Evolutionary conservation across 768 basidiomycete genomes (phyloP).

Genomic region (Daedaleopsis sinensis): DNA sequence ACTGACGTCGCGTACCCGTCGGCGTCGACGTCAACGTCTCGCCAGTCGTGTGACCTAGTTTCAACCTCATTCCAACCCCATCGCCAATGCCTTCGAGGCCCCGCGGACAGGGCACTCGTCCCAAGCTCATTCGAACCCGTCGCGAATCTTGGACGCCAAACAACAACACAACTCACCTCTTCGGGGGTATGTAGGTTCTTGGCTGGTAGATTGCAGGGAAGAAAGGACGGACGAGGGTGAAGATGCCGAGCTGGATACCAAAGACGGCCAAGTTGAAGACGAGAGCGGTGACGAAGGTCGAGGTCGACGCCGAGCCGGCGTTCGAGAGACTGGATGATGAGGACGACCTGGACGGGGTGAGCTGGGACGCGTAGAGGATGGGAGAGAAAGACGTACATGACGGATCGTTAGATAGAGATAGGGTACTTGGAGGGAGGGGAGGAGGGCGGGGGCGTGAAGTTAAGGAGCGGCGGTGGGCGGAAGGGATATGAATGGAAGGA

Average conservation of each 20-base stretch:
- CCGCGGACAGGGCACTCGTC: too few species aligned
- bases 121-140: not conserved
- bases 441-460: not conserved
- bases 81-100: too few species aligned
- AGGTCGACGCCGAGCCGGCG: conserved; percentile 66
- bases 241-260: conserved; percentile 67
- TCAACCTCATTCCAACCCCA: too few species aligned
- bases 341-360: not conserved
- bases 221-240: conserved; percentile 81
- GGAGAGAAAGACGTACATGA: conserved; percentile 11
- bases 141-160: not conserved
- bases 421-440: not conserved
- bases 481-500: not conserved
- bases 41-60: too few species aligned
- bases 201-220: conserved; percentile 93
- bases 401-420: conserved; percentile 1
- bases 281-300: conserved; percentile 83
- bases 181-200: conserved; percentile 63
- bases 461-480: conserved; percentile 6
- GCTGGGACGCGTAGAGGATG: not conserved
- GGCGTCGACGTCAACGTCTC: too few species aligned
- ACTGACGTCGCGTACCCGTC: too few species aligned
- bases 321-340: conserved; percentile 20
- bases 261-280: conserved; percentile 81
- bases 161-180: conserved; percentile 38